Conservation (phyloP, 768 basidiomycete species). For the Suillus weaverae region DNA sequence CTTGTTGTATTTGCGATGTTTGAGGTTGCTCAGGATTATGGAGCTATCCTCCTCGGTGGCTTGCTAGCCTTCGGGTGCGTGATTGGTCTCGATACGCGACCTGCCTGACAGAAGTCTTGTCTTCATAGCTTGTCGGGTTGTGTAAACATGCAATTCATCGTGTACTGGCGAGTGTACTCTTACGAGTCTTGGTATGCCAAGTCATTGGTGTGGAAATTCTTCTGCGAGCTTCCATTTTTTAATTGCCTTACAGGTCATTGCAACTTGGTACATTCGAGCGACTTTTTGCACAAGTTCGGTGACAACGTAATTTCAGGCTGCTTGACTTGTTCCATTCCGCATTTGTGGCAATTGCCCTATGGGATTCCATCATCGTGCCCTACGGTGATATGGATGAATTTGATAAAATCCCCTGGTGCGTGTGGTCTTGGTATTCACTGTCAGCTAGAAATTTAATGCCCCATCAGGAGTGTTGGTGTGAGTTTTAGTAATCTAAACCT, state of each 20-base stretch:
- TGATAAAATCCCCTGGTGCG: conserved; percentile 26
- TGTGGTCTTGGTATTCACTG: neutral
- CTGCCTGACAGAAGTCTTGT: neutral
- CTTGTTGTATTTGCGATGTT: conserved; percentile 7
- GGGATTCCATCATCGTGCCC: conserved; percentile 20
- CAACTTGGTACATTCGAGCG: conserved; percentile 18
- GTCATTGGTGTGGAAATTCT: conserved; percentile 16
- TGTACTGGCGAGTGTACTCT: conserved; percentile 23
- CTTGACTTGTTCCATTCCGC: conserved; percentile 25
- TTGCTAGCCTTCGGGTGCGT: conserved; percentile 22
- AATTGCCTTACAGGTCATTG: conserved; percentile 14
- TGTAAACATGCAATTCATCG: conserved; percentile 23
- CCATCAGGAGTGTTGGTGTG: conserved; percentile 26
- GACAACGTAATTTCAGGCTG: conserved; percentile 12
- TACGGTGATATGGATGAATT: conserved; percentile 14
- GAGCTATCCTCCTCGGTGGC: conserved; percentile 22
- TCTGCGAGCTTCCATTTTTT: neutral
- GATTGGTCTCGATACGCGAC: neutral
- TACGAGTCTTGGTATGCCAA: conserved; percentile 17
- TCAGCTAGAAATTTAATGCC: neutral
- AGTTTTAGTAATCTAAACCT: neutral
- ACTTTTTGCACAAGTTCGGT: neutral
- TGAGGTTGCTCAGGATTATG: conserved; percentile 12
- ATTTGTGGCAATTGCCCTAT: conserved; percentile 21
- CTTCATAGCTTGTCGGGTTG: conserved; percentile 25